Percentiles rank a stretch among this genome's conserved stretches.
Conservation (phyloP, 192 early-diverging fungal genomes). For the Coemansia asiatica region DNA sequence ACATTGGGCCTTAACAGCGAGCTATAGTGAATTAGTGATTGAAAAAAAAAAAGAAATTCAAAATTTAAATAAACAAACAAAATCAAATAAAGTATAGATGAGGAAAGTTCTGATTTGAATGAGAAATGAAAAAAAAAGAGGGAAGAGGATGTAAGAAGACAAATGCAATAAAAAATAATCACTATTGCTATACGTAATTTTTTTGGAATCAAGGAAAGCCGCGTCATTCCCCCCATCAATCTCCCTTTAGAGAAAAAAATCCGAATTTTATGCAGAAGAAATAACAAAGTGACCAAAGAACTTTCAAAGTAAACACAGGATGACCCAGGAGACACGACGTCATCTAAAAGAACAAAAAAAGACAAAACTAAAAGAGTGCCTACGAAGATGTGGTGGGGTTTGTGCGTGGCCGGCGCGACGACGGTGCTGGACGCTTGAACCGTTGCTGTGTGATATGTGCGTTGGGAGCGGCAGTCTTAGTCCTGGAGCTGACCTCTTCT, state of each 20-base stretch:
- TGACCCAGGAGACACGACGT: background rate
- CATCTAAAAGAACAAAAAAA: too few species aligned
- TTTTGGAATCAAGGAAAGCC: conserved; percentile 2
- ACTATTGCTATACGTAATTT: background rate
- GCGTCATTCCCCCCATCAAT: conserved; percentile 12
- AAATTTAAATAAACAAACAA: background rate
- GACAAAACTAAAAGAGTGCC: too few species aligned
- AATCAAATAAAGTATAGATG: background rate
- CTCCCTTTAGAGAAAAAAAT: too few species aligned
- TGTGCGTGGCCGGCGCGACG: conserved; percentile 40
- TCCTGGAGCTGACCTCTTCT: conserved; percentile 52
- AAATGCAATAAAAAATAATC: background rate
- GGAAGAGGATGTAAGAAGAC: background rate
- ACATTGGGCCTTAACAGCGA: too few species aligned
- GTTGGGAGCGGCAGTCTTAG: background rate
- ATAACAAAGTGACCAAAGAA: too few species aligned
- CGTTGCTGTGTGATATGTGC: conserved; percentile 24
- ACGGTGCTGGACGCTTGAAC: conserved; percentile 49
- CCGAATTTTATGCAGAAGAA: too few species aligned
- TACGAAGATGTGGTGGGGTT: too few species aligned
- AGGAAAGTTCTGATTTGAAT: background rate
- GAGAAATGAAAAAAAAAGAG: background rate
- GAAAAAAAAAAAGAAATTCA: too few species aligned
- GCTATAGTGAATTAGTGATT: too few species aligned
- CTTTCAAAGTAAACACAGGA: background rate